Conservation (phyloP, 768 basidiomycete species). For the Hericium alpestre region DNA sequence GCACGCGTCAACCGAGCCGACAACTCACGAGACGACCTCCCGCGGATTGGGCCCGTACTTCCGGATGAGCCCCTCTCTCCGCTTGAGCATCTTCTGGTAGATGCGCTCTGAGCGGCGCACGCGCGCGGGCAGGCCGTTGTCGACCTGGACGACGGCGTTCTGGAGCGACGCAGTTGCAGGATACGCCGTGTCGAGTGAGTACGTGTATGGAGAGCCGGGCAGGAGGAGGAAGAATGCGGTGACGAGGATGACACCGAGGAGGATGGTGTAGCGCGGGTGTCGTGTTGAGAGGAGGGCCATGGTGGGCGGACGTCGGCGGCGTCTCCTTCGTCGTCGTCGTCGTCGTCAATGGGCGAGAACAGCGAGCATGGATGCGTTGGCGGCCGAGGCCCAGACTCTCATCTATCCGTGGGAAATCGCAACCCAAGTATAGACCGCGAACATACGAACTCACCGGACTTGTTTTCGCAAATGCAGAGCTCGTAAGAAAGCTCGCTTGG, state of each 20-base stretch:
- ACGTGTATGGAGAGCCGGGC: not conserved
- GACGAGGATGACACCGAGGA: conserved; percentile 8
- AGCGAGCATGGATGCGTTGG: too few relatives aligned
- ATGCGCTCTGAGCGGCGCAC: conserved; percentile 9
- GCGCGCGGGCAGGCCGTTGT: not conserved
- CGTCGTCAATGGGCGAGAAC: too few relatives aligned
- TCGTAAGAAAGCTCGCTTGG: too few relatives aligned
- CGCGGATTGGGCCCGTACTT: conserved; percentile 9
- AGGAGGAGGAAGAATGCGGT: conserved; percentile 9
- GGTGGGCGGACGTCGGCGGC: not conserved
- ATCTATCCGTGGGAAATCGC: too few relatives aligned
- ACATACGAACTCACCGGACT: too few relatives aligned
- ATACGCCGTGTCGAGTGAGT: not conserved
- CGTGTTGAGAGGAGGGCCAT: conserved; percentile 4
- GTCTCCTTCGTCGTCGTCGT: too few relatives aligned
- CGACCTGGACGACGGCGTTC: not conserved
- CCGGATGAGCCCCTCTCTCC: conserved; percentile 8
- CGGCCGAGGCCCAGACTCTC: too few relatives aligned
- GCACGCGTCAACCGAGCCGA: not conserved
- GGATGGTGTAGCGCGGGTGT: conserved; percentile 12
- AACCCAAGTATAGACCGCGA: too few relatives aligned
- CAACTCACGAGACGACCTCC: conserved; percentile 6
- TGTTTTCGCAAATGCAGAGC: too few relatives aligned
- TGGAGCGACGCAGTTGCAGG: not conserved
- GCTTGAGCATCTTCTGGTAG: conserved; percentile 9